Percentiles rank a stretch among this genome's conserved stretches.
These are phyloP conservation scores for Aspergillus unguis DNA, from an alignment of 2,329 filamentous ascomycete species.

Conservation along the genomic window DNA sequence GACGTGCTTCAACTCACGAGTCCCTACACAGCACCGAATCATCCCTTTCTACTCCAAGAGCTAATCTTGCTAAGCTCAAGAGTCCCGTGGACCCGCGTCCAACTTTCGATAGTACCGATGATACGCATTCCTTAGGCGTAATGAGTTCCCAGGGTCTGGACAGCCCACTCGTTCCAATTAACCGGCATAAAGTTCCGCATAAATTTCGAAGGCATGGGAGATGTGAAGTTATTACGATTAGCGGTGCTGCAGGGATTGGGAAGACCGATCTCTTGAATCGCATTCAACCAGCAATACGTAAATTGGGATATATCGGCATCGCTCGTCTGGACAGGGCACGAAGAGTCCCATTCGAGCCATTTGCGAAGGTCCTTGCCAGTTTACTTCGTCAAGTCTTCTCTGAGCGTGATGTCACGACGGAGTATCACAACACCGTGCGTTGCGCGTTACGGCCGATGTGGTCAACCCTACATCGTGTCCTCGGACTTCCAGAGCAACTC, in stretches of 20 bases:
- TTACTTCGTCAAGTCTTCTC: slow-evolving; percentile 64
- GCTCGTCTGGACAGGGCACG: slow-evolving; percentile 60
- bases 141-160: slow-evolving; percentile 29
- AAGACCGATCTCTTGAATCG: slow-evolving; percentile 60
- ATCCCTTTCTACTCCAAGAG: slow-evolving; percentile 31
- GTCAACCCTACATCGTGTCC: slow-evolving; percentile 53
- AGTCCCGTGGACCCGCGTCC: slow-evolving; percentile 38
- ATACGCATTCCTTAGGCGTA: slow-evolving; percentile 33
- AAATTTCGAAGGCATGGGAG: slow-evolving; percentile 54
- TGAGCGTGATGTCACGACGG: slow-evolving; percentile 59
- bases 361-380: slow-evolving; percentile 58
- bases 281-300: slow-evolving; percentile 55
- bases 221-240: slow-evolving; percentile 58
- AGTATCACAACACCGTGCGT: slow-evolving; percentile 59
- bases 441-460: slow-evolving; percentile 56
- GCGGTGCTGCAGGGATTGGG: slow-evolving; percentile 56
- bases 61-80: slow-evolving; percentile 29
- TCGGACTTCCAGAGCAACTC: slow-evolving; percentile 67
- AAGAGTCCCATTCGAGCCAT: slow-evolving; percentile 59
- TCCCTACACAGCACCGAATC: slow-evolving; percentile 36
- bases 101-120: slow-evolving; percentile 37
- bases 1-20: slow-evolving; percentile 33
- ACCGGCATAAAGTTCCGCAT: slow-evolving; percentile 43
- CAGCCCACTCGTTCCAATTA: slow-evolving; percentile 30
- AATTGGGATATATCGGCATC: slow-evolving; percentile 58